phyloP scores from a whole-genome alignment of 2,329 filamentous ascomycete genomes.

The Byssothecium circinans region DNA sequence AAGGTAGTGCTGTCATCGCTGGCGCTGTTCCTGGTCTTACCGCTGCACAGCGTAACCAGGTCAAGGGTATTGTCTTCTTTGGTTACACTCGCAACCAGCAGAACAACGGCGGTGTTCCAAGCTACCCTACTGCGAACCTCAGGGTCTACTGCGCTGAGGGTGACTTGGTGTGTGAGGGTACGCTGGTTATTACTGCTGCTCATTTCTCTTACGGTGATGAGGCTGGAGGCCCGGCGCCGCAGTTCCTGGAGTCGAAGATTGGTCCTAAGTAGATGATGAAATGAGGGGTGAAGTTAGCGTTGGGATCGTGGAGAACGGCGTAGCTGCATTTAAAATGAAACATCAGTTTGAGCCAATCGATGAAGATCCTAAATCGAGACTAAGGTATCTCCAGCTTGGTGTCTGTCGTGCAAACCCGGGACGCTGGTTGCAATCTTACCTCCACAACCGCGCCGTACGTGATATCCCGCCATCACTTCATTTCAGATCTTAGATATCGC shows the following conservation, averaged over 20 bases:
- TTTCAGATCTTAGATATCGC: no score
- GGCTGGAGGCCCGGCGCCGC: constrained; percentile 26
- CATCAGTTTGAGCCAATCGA: no score
- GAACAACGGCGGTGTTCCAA: constrained; percentile 38
- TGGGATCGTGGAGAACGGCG: no score
- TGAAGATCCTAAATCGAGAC: no score
- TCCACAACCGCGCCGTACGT: no score
- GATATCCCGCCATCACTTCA: no score
- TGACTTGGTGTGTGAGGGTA: constrained; percentile 42
- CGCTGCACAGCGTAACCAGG: constrained; percentile 25
- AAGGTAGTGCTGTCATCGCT: constrained; percentile 45
- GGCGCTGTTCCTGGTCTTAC: constrained; percentile 34
- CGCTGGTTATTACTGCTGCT: constrained; percentile 33
- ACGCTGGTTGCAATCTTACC: no score
- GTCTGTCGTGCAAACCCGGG: no score
- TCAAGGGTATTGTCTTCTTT: constrained; percentile 46
- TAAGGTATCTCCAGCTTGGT: no score
- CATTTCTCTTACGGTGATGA: constrained; percentile 38
- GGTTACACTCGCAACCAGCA: constrained; percentile 47
- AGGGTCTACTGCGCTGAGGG: constrained; percentile 40
- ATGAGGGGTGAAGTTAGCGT: no score
- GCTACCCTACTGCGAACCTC: constrained; percentile 36
- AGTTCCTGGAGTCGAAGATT: constrained; percentile 24
- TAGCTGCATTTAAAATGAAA: no score
- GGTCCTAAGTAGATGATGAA: not conserved